Evolutionary conservation across 1,139 yeast genomes (phyloP).

Genomic region (Candida frijolesensis): DNA sequence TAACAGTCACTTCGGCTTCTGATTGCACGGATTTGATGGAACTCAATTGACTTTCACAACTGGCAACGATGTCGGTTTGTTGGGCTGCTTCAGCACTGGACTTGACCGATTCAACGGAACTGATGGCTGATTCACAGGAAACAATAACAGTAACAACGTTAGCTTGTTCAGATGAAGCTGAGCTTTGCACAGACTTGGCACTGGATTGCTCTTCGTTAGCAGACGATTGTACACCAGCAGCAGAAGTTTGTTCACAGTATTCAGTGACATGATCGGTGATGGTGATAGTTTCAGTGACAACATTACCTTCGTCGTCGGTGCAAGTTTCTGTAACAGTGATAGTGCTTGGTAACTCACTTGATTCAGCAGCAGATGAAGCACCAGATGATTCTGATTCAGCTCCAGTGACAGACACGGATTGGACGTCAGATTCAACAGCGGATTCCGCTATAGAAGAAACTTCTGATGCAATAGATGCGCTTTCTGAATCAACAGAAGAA

Average conservation of each 20-base stretch:
- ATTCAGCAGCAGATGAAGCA: conserved; percentile 15
- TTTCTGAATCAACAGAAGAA: too few relatives aligned
- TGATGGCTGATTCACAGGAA: conserved; percentile 16
- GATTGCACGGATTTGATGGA: conserved; percentile 11
- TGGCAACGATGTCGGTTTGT: conserved; percentile 11
- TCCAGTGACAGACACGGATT: too few relatives aligned
- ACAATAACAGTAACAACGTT: conserved; percentile 13
- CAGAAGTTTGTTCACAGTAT: conserved; percentile 12
- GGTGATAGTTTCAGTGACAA: conserved; percentile 6
- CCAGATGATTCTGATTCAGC: too few relatives aligned
- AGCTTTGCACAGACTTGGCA: conserved; percentile 12
- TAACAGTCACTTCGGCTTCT: conserved; percentile 10
- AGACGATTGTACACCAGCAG: conserved; percentile 12
- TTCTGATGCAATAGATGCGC: too few relatives aligned
- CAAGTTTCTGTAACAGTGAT: conserved; percentile 5
- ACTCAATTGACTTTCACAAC: conserved; percentile 11
- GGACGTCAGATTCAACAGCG: conserved; percentile 28
- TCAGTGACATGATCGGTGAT: conserved; percentile 9
- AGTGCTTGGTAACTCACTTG: conserved; percentile 4
- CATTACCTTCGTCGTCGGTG: conserved; percentile 9
- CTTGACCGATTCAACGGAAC: conserved; percentile 14
- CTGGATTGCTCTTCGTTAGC: conserved; percentile 10
- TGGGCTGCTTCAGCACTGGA: conserved; percentile 12
- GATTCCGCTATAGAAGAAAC: too few relatives aligned
- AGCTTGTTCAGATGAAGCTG: conserved; percentile 8